phyloP scores from a whole-genome alignment of 192 early-diverging fungal genomes.

The Linnemannia zychae region DNA sequence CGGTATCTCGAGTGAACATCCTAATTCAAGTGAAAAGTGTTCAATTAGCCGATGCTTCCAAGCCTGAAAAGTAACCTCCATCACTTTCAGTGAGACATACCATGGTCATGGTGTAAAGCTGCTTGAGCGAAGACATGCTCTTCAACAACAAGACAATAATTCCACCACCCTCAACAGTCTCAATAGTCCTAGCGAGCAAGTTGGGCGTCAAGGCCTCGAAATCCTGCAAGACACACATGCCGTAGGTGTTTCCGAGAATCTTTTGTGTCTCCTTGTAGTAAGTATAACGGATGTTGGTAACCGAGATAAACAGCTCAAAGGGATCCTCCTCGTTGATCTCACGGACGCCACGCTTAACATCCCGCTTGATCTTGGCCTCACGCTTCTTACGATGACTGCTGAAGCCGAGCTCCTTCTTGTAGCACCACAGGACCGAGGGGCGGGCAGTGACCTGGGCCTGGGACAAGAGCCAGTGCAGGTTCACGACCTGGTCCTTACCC shows the following conservation, averaged over 20 bases:
- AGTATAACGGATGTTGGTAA: conserved; percentile 96
- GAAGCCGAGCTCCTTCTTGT: conserved; percentile 99
- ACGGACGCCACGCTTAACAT: conserved; percentile 91
- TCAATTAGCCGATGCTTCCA: not conserved
- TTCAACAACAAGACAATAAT: conserved; percentile 94
- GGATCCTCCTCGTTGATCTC: conserved; percentile 97
- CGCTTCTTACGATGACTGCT: conserved; percentile 96
- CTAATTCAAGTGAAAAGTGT: conserved; percentile 38
- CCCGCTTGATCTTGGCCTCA: conserved; percentile 94
- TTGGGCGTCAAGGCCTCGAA: conserved; percentile 99
- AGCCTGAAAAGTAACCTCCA: not conserved
- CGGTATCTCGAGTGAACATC: conserved; percentile 97
- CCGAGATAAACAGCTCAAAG: conserved; percentile 97
- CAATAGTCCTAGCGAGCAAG: conserved; percentile 94
- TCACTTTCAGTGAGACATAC: conserved; percentile 51
- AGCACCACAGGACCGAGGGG: conserved; percentile 99
- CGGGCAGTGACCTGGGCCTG: conserved; percentile 92
- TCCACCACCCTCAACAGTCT: conserved; percentile 98
- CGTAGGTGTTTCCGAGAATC: conserved; percentile 97
- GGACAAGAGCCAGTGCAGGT: conserved; percentile 95
- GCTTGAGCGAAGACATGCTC: conserved; percentile 96
- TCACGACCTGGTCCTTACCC: conserved; percentile 94
- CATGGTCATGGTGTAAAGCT: conserved; percentile 99
- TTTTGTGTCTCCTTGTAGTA: conserved; percentile 99
- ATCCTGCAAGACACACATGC: conserved; percentile 98